Evolutionary conservation across 176 grass and related monocot genomes (phyloP).

Genomic region (Dactylis glomerata): DNA sequence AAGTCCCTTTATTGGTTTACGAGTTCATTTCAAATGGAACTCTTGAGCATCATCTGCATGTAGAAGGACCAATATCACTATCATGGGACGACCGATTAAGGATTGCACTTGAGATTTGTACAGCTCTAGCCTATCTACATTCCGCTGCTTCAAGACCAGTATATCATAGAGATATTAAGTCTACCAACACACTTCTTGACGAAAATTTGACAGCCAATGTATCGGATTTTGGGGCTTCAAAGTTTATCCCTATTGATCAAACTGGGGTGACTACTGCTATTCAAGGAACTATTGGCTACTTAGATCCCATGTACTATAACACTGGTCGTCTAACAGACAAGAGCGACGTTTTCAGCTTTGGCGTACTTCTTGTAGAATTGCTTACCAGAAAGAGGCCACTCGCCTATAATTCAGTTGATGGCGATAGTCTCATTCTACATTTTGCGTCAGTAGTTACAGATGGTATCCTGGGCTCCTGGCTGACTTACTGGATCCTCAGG

Average conservation of each 20-base stretch:
- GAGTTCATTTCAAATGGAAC: conserved; percentile 66
- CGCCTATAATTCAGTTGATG: background rate
- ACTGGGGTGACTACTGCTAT: conserved; percentile 32
- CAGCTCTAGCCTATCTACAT: conserved; percentile 53
- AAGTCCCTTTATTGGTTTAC: conserved; percentile 51
- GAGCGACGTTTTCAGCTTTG: conserved; percentile 57
- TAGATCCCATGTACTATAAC: conserved; percentile 54
- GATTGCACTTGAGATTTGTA: conserved; percentile 42
- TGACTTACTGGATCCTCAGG: conserved; percentile 26
- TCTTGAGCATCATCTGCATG: conserved; percentile 47
- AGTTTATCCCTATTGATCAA: conserved; percentile 38
- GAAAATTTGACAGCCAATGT: conserved; percentile 48
- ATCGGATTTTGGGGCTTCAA: conserved; percentile 59
- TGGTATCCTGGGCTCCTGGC: background rate
- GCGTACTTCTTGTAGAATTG: conserved; percentile 51
- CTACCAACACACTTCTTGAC: conserved; percentile 54
- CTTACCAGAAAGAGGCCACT: conserved; percentile 41
- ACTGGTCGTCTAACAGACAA: conserved; percentile 42
- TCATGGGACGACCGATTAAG: conserved; percentile 46
- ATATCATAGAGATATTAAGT: conserved; percentile 59
- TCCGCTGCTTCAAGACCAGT: conserved; percentile 31
- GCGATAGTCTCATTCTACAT: background rate
- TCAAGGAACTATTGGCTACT: conserved; percentile 52
- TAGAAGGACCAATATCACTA: background rate
- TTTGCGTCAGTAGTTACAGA: background rate